phyloP scores from a whole-genome alignment of 106 monocot species.

The Apostasia ramifera region DNA sequence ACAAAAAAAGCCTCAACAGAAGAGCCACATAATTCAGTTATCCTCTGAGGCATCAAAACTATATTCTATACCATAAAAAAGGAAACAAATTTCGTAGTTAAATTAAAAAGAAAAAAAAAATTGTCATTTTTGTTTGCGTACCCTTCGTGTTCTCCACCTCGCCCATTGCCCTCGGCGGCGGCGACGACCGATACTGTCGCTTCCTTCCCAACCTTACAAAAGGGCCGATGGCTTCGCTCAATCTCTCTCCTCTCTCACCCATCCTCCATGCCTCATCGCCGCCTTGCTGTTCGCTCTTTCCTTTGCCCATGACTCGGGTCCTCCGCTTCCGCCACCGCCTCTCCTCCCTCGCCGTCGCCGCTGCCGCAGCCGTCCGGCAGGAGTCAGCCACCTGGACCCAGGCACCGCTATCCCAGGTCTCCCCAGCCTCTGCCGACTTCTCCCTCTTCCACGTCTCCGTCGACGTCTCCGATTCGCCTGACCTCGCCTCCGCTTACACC shows the following conservation, averaged over 20 bases:
- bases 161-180: too few species aligned
- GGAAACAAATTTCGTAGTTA: too few species aligned
- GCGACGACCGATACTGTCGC: too few species aligned
- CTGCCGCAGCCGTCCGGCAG: conserved; percentile 31
- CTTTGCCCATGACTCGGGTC: conserved; percentile 20
- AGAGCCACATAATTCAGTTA: too few species aligned
- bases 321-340: conserved; percentile 25
- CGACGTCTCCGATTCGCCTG: conserved; percentile 56
- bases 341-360: conserved; percentile 15
- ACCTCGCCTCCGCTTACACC: conserved; percentile 40
- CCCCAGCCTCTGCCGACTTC: conserved; percentile 54
- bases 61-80: too few species aligned
- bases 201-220: too few species aligned
- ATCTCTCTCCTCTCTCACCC: background rate
- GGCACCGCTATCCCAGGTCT: conserved; percentile 42
- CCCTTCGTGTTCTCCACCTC: too few species aligned
- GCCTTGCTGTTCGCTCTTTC: background rate
- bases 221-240: background rate
- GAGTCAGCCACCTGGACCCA: conserved; percentile 45
- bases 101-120: too few species aligned
- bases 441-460: conserved; percentile 69
- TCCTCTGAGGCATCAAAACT: too few species aligned
- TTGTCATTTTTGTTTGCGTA: too few species aligned
- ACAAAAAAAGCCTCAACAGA: too few species aligned
- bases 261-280: conserved; percentile 3